Evolutionary conservation across 2,329 filamentous ascomycete genomes (phyloP), one percentile per base, ranked within the genome.

Genomic region (Ramichloridium luteum): DNA sequence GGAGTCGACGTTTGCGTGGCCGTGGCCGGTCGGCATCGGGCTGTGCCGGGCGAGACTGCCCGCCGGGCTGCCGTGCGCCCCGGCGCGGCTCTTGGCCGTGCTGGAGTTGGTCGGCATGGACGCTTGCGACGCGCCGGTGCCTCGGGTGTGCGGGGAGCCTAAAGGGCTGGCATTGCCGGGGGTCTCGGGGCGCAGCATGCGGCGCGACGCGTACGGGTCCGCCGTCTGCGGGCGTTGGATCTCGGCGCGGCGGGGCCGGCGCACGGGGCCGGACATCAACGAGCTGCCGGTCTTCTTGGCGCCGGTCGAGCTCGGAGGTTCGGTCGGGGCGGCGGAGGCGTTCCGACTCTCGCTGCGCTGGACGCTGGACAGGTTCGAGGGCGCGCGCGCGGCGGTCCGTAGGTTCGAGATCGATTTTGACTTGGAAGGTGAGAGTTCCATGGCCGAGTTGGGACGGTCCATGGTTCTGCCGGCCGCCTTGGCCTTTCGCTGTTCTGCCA

Each of bases 401-500:
- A 13, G 39, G 32, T 23, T 23, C 2, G 44, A 38, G n/a, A 44
- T 42, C 4, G 45, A 36, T 25, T 49, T 57, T 25, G 58, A 53
- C 41, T 64, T 64, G 5, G 54, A 54, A 13, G 65, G 60, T 25
- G 67, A 59, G 40, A 70, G 64, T 26, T 57, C 58, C 48, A 70
- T 68, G 29, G 70, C 68, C 38, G 71, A 73, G 46, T 60, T 69
- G n/a, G 71, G 69, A 12, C 68, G 62, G 28, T 70, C 63, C 13
- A 65, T 62, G 28, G 65, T 51, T 36, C 54, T 53, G 41, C 60
- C 59, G 25, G 58, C 59, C 26, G 57, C 58, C 29, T 66, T 68
- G 36, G 63, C 83, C 59, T 84, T 86, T 51, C 88, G 80, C 36
- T 53, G 46, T 31, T 54, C 50, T 4, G 84, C 85, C 67, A 94